These are phyloP conservation scores for Petunia axillaris DNA, from an alignment of 257 asterid genomes.

Conservation along the genomic window DNA sequence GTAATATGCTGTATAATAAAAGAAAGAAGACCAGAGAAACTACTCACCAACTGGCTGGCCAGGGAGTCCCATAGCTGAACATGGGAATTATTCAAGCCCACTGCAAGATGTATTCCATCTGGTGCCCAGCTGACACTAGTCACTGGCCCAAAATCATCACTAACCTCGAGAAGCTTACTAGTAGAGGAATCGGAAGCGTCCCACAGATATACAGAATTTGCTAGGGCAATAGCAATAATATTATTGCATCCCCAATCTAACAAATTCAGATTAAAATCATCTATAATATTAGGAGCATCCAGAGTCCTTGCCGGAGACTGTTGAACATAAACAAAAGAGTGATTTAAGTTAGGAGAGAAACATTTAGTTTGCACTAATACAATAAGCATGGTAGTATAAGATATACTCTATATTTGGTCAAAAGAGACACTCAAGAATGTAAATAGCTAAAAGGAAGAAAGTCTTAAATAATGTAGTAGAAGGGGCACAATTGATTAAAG, in stretches of 20 bases:
- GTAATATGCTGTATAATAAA: background rate
- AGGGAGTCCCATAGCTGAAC: constrained; percentile 93
- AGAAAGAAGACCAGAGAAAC: background rate
- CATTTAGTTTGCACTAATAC: background rate
- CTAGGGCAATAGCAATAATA: constrained; percentile 85
- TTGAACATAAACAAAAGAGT: constrained; percentile 17
- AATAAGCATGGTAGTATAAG: background rate
- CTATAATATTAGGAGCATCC: constrained; percentile 89
- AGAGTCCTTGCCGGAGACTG: constrained; percentile 91
- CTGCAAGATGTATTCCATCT: constrained; percentile 75
- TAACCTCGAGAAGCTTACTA: constrained; percentile 73
- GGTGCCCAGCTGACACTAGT: constrained; percentile 96
- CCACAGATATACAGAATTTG: constrained; percentile 80
- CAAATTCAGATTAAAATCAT: constrained; percentile 84
- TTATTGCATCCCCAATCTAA: constrained; percentile 93
- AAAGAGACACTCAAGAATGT: too few relatives aligned
- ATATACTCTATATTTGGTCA: too few relatives aligned
- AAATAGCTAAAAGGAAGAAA: too few relatives aligned
- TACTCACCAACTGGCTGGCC: constrained; percentile 64
- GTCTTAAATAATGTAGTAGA: too few relatives aligned
- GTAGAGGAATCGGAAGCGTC: constrained; percentile 73
- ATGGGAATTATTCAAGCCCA: constrained; percentile 80
- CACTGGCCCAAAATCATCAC: constrained; percentile 83
- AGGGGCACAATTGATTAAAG: too few relatives aligned
- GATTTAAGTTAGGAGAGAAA: background rate